Percentiles rank a stretch among this genome's conserved stretches.
Conservation (phyloP, 768 basidiomycete genomes). For the Boletus eberwhitei region DNA sequence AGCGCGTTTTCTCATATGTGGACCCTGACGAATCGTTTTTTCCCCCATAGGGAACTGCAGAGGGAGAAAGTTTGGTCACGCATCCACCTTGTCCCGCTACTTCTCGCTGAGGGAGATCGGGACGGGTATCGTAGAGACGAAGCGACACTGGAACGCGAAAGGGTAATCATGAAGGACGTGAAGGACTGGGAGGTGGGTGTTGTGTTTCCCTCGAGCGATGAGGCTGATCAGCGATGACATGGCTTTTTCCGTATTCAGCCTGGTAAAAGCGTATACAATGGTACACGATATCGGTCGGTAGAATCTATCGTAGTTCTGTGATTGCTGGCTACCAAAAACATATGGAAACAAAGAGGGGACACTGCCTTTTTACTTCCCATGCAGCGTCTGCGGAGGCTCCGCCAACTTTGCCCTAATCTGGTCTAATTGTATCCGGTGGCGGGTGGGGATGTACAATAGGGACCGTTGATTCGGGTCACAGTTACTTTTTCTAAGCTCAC, state of each 20-base stretch:
- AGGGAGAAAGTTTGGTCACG: slow-evolving; percentile 95
- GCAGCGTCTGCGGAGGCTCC: neutral
- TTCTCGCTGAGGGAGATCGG: slow-evolving; percentile 92
- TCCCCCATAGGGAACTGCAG: slow-evolving; percentile 75
- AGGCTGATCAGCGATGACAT: neutral
- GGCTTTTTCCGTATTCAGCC: slow-evolving; percentile 45
- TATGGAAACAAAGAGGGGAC: slow-evolving; percentile 11
- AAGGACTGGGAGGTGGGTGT: slow-evolving; percentile 87
- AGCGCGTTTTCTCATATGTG: slow-evolving; percentile 41
- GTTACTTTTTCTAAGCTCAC: neutral
- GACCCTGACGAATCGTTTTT: slow-evolving; percentile 31
- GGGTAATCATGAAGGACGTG: slow-evolving; percentile 93
- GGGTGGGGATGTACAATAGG: slow-evolving; percentile 34
- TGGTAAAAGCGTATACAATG: slow-evolving; percentile 86
- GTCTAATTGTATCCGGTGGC: slow-evolving; percentile 29
- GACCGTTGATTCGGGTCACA: slow-evolving; percentile 10
- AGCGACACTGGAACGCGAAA: slow-evolving; percentile 76
- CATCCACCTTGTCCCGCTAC: slow-evolving; percentile 87
- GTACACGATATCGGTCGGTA: slow-evolving; percentile 60
- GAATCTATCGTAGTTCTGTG: slow-evolving; percentile 60
- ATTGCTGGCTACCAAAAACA: slow-evolving; percentile 17
- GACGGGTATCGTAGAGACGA: slow-evolving; percentile 78
- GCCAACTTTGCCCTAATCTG: slow-evolving; percentile 1
- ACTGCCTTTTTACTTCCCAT: slow-evolving; percentile 19
- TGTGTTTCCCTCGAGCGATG: neutral